Evolutionary conservation across 108 stramenopile genomes (phyloP).

Genomic region (Skeletonema marinoi): DNA sequence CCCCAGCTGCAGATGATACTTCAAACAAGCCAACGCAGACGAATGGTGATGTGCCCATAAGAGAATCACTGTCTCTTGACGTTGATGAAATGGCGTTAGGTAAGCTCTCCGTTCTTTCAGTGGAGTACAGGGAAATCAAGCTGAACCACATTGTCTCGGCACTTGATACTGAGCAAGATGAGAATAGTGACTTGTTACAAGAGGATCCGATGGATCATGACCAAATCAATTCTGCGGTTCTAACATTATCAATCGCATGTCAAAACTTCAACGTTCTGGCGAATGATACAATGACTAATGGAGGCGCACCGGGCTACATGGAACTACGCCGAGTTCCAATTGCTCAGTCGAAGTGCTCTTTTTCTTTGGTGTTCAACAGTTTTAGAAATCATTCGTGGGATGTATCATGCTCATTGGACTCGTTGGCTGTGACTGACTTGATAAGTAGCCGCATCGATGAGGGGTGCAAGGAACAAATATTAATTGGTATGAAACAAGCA

Average conservation of each 20-base stretch:
- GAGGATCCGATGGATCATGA: neutral
- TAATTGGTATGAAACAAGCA: conserved; percentile 4
- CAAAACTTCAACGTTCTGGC: conserved; percentile 8
- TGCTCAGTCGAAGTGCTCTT: conserved; percentile 2
- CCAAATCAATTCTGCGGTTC: neutral
- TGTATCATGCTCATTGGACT: conserved; percentile 2
- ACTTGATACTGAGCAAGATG: neutral
- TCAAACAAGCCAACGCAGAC: neutral
- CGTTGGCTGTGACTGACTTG: conserved; percentile 9
- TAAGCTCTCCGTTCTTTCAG: neutral
- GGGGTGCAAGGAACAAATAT: neutral
- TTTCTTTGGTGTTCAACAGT: conserved; percentile 2
- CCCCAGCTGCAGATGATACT: conserved; percentile 1
- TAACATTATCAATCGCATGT: conserved; percentile 4
- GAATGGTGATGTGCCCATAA: neutral
- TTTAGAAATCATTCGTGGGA: conserved; percentile 12
- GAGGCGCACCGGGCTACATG: neutral
- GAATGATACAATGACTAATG: conserved; percentile 7
- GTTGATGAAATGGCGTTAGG: conserved; percentile 9
- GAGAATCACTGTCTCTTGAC: conserved; percentile 1
- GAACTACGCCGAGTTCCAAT: neutral
- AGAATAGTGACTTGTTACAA: neutral
- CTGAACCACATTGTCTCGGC: conserved; percentile 5
- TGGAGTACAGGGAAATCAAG: conserved; percentile 20
- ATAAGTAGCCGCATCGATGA: conserved; percentile 3